phyloP scores from a whole-genome alignment of 176 grass and related monocot genomes.

The Elymus sibiricus region DNA sequence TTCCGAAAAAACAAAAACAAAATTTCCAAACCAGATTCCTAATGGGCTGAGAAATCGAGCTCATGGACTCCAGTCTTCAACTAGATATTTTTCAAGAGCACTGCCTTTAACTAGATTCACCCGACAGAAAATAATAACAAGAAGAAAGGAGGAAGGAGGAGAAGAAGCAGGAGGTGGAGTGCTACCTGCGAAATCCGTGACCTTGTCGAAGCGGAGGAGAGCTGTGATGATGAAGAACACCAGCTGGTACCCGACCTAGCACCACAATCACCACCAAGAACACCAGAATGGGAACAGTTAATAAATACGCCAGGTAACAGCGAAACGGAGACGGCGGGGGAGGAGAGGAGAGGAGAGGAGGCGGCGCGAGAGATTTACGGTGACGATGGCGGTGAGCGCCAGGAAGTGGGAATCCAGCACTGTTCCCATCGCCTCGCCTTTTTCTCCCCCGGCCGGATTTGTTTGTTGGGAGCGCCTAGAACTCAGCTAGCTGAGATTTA shows the following conservation, averaged over 20 bases:
- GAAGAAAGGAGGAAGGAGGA: no score
- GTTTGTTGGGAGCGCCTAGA: no score
- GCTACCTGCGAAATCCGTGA: slow-evolving; percentile 97
- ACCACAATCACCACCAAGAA: background rate
- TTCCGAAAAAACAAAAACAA: background rate
- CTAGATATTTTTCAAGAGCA: no score
- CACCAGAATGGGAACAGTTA: background rate
- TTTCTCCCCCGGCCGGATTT: no score
- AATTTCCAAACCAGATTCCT: no score
- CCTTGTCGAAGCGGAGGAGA: slow-evolving; percentile 85
- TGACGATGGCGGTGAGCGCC: slow-evolving; percentile 92
- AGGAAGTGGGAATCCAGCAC: slow-evolving; percentile 87
- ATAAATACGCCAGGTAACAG: background rate
- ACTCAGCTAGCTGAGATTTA: no score
- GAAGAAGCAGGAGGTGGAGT: background rate
- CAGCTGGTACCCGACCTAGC: slow-evolving; percentile 87
- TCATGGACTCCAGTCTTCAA: background rate
- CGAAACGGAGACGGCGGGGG: no score
- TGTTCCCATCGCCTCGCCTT: slow-evolving; percentile 54
- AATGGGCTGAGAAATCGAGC: background rate
- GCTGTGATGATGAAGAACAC: slow-evolving; percentile 91
- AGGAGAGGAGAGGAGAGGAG: background rate
- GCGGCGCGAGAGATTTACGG: slow-evolving; percentile 25
- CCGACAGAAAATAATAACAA: background rate
- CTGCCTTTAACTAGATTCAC: background rate